phyloP scores from a whole-genome alignment of 1,139 yeast species.

The Saccharomyces hybrid region DNA sequence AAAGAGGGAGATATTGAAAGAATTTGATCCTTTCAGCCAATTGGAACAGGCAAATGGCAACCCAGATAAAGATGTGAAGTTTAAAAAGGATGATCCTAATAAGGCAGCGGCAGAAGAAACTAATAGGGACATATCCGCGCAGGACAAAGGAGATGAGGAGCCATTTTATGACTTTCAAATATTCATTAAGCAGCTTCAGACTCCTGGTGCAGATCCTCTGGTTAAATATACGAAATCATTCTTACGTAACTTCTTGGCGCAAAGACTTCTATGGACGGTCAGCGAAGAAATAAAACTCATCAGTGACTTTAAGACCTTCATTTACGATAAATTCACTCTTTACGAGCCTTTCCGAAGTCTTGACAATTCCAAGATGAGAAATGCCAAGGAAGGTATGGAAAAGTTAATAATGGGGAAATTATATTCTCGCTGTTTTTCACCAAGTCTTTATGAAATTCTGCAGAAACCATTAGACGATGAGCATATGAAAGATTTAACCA shows the following conservation, averaged over 20 bases:
- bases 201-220: slow-evolving; percentile 78
- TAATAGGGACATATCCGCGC: not conserved
- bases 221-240: slow-evolving; percentile 80
- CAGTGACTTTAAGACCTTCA: slow-evolving; percentile 62
- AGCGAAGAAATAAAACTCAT: slow-evolving; percentile 73
- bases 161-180: slow-evolving; percentile 57
- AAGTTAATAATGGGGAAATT: slow-evolving; percentile 85
- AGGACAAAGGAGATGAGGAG: slow-evolving; percentile 10
- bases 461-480: slow-evolving; percentile 34
- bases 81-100: not conserved
- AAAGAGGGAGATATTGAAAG: slow-evolving; percentile 8
- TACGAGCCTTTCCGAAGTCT: slow-evolving; percentile 72
- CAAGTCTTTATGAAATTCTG: slow-evolving; percentile 46
- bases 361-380: slow-evolving; percentile 52
- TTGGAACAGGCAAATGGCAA: not conserved
- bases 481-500: slow-evolving; percentile 52
- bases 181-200: slow-evolving; percentile 64
- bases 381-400: slow-evolving; percentile 86
- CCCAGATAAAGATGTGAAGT: not conserved
- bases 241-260: slow-evolving; percentile 62
- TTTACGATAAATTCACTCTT: slow-evolving; percentile 53
- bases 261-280: slow-evolving; percentile 51
- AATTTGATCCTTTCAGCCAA: slow-evolving; percentile 14
- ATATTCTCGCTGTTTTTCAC: slow-evolving; percentile 73
- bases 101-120: not conserved